Conservation (phyloP, 805 yeast genomes). For the Isabelozyma rhagii region DNA sequence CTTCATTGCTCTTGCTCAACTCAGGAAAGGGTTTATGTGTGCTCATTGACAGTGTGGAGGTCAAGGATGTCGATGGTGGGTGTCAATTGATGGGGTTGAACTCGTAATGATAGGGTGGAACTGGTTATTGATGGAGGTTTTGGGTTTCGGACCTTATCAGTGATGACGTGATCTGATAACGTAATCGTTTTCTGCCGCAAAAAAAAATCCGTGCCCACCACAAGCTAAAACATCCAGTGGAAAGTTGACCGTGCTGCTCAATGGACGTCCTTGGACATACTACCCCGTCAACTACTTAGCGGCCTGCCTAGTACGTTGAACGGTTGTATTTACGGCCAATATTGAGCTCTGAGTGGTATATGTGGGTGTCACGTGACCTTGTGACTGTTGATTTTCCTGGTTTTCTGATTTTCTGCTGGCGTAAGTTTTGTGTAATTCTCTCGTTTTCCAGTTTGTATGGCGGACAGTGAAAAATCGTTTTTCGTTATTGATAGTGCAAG, state of each 20-base stretch:
- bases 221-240: too few relatives aligned
- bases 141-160: background rate
- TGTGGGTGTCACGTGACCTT: background rate
- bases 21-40: conserved; percentile 29
- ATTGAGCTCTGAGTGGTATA: too few relatives aligned
- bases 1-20: conserved; percentile 22
- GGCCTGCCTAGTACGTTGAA: background rate
- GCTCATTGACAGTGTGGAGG: background rate
- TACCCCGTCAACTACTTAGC: background rate
- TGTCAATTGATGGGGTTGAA: too few relatives aligned
- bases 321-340: background rate
- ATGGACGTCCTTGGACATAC: too few relatives aligned
- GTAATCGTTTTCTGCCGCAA: background rate
- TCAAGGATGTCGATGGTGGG: too few relatives aligned
- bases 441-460: background rate
- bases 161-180: background rate
- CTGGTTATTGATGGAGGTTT: too few relatives aligned
- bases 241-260: too few relatives aligned
- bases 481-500: background rate
- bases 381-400: background rate
- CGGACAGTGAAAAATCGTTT: background rate
- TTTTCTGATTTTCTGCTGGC: background rate
- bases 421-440: background rate
- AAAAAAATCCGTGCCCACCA: too few relatives aligned
- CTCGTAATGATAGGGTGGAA: too few relatives aligned